Base-by-base conservation (phyloP, 495 filamentous ascomycete species). In the Neurospora pannonica region DNA sequence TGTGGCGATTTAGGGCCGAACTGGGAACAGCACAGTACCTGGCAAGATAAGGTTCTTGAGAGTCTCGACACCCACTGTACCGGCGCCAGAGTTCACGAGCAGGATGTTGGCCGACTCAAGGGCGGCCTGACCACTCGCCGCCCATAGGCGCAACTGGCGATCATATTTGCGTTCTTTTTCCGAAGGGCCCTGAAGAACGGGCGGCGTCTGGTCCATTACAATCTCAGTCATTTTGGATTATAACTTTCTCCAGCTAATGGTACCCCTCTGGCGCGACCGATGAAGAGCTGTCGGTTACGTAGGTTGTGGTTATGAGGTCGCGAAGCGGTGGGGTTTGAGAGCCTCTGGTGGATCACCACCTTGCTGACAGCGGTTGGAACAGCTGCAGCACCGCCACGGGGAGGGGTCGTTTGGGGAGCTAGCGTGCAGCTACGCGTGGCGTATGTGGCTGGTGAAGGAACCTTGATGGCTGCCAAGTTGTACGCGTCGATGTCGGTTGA, bases 41-140 rank as follows among this genome's bases (percentile, higher is more conserved):
- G 96, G 96, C 62, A 99, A 83, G 1, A 98, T 92, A 31, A 99
- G 89, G 81, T 99, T 99, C 87, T 99, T 99, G 73, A 99, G 88
- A 0, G 94, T 90, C 82, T 99, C 96, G 38, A 97, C 89, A 4
- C 97, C 96, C 11, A 93, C 92, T 3, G 93, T 91, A 38, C 94
- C 93, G 7, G 91, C 83, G 2, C 93, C 93, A 11, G 91, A 92
- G 81, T 97, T 97, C 71, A 99, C 84, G 24, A 99, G 87, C 21
- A 98, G 86, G 8, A 99, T 90, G 74, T 95, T 93, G 3, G 97
- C 90, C 38, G 93, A 89, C 80, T 99, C 97, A 4, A 99, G 88
- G 2, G 93, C 94, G 77, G 91, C 87, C 82, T 99, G 96, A 15
- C 96, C 96, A 73, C 87, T 94, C 10, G 95, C 94, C 71, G 94